Evolutionary conservation across 176 grass and related monocot genomes (phyloP).

Genomic region (Aechmea fasciata): DNA sequence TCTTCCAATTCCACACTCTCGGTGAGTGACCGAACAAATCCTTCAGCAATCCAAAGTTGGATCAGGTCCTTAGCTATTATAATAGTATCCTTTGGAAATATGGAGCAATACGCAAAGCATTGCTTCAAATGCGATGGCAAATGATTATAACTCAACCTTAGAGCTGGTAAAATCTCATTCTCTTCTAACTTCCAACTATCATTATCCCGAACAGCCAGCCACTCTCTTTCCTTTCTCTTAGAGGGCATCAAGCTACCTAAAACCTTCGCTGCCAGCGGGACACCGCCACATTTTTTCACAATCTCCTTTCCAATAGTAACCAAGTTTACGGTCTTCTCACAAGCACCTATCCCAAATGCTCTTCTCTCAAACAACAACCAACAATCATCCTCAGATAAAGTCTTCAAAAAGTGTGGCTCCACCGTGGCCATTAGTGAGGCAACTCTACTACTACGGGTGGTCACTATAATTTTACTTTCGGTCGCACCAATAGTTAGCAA

Average conservation of each 20-base stretch:
- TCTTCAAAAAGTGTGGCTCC: background rate
- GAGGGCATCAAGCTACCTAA: conserved; percentile 15
- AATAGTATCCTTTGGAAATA: conserved; percentile 5
- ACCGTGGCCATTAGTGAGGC: conserved; percentile 24
- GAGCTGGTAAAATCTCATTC: conserved; percentile 7
- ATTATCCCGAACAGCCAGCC: conserved; percentile 16
- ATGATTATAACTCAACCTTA: conserved; percentile 27
- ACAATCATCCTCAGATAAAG: conserved; percentile 5
- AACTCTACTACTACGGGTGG: background rate
- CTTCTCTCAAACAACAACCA: background rate
- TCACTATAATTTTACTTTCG: conserved; percentile 4
- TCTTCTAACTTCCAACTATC: conserved; percentile 17
- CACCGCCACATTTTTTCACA: conserved; percentile 26
- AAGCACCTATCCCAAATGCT: background rate
- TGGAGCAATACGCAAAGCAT: conserved; percentile 25
- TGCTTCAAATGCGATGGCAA: conserved; percentile 5
- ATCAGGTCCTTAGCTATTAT: no score
- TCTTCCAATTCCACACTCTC: no score
- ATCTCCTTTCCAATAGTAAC: conserved; percentile 18
- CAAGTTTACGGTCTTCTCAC: background rate
- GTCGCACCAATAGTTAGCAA: no score
- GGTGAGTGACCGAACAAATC: no score
- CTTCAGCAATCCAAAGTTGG: no score
- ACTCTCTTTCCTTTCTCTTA: conserved; percentile 4
- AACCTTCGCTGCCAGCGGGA: conserved; percentile 19